A percentile compares a stretch with the other conserved stretches of the same genome.
These are phyloP conservation scores for Cystoderma amianthinum DNA, from an alignment of 768 basidiomycete species.

Conservation along the genomic window DNA sequence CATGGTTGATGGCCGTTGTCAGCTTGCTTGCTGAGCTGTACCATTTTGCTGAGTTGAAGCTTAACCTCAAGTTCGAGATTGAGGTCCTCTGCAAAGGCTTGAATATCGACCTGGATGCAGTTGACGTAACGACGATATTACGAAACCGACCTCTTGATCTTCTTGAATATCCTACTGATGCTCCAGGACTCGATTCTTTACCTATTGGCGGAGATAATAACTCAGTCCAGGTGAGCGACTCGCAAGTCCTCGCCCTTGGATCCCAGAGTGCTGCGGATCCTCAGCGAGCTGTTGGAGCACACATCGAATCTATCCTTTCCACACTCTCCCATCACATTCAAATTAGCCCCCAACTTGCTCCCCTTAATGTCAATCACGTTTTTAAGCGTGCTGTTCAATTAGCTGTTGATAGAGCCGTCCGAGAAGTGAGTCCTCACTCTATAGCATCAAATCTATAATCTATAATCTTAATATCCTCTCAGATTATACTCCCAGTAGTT, in stretches of 20 bases:
- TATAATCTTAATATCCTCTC: slow-evolving; percentile 2
- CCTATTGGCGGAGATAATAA: slow-evolving; percentile 69
- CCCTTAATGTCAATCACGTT: slow-evolving; percentile 65
- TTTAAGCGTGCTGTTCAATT: slow-evolving; percentile 90
- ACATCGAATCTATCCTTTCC: slow-evolving; percentile 76
- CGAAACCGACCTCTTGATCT: slow-evolving; percentile 69
- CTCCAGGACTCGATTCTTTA: slow-evolving; percentile 71
- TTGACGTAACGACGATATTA: slow-evolving; percentile 80
- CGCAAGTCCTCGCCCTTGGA: slow-evolving; percentile 58
- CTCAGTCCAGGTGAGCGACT: slow-evolving; percentile 41
- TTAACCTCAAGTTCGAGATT: slow-evolving; percentile 98
- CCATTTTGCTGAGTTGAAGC: slow-evolving; percentile 90
- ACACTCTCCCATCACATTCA: slow-evolving; percentile 66
- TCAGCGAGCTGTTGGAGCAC: slow-evolving; percentile 63
- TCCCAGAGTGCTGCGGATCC: slow-evolving; percentile 54
- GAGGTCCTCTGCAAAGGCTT: slow-evolving; percentile 93
- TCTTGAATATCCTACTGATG: slow-evolving; percentile 70
- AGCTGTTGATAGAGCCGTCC: slow-evolving; percentile 89
- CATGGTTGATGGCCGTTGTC: slow-evolving; percentile 96
- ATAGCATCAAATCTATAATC: not conserved
- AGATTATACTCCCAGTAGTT: slow-evolving; percentile 96
- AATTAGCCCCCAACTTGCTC: slow-evolving; percentile 72
- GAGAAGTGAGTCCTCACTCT: slow-evolving; percentile 56
- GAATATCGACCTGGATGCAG: slow-evolving; percentile 75
- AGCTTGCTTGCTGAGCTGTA: slow-evolving; percentile 93